Percentiles rank a stretch among this genome's conserved stretches.
phyloP scores from a whole-genome alignment of 2,329 filamentous ascomycete species.

The Zalaria sp. region DNA sequence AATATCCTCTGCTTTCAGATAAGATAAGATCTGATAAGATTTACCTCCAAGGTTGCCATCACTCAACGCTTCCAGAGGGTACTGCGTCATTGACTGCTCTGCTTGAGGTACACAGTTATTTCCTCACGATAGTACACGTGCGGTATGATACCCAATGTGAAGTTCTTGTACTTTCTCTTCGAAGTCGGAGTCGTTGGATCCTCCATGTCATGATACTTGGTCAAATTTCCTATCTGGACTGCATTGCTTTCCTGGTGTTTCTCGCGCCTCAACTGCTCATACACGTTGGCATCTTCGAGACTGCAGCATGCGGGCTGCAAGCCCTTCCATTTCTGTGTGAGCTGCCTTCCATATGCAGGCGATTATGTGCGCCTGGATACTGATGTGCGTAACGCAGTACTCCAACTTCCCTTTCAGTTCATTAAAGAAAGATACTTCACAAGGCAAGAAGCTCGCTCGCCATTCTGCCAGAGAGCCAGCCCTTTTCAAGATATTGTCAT shows the following conservation, averaged over 20 bases:
- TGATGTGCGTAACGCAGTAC: slow-evolving; percentile 25
- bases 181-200: no score
- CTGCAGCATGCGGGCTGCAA: slow-evolving; percentile 42
- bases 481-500: slow-evolving; percentile 66
- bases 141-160: no score
- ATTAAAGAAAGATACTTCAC: slow-evolving; percentile 43
- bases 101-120: no score
- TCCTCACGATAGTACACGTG: no score
- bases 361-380: no score
- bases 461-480: slow-evolving; percentile 56
- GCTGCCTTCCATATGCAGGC: slow-evolving; percentile 9
- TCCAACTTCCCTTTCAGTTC: slow-evolving; percentile 45
- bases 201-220: slow-evolving; percentile 51
- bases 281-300: slow-evolving; percentile 48
- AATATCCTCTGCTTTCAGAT: no score
- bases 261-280: slow-evolving; percentile 58
- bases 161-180: no score
- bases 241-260: slow-evolving; percentile 56
- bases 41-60: no score
- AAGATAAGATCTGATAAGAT: no score
- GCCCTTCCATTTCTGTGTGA: slow-evolving; percentile 59
- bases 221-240: slow-evolving; percentile 63
- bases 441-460: slow-evolving; percentile 30
- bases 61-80: no score
- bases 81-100: no score